Percentiles rank a stretch among this genome's conserved stretches.
phyloP scores from a whole-genome alignment of 768 basidiomycete species.

The Ramaria sp. region DNA sequence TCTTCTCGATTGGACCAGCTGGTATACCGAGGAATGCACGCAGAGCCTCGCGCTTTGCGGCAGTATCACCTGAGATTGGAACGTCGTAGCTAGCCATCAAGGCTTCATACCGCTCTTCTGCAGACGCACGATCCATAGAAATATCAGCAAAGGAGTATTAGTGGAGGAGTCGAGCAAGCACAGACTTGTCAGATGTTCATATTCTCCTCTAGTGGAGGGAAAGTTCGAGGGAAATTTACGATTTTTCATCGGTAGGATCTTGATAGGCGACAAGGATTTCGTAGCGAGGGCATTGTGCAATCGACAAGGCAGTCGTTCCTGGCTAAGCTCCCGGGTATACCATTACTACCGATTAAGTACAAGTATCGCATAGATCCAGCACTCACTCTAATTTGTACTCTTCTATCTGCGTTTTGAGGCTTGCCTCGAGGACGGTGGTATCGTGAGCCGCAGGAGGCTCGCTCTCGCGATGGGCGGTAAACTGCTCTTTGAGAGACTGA shows the following conservation, averaged over 20 bases:
- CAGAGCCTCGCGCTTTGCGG: slow-evolving; percentile 28
- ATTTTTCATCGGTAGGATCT: slow-evolving; percentile 20
- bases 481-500: slow-evolving; percentile 18
- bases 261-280: slow-evolving; percentile 22
- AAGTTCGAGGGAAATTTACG: slow-evolving; percentile 28
- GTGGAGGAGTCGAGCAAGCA: background rate
- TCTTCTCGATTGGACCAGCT: slow-evolving; percentile 1
- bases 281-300: slow-evolving; percentile 26
- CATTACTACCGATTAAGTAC: background rate
- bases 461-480: slow-evolving; percentile 9
- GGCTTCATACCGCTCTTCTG: slow-evolving; percentile 33
- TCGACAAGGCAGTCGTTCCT: slow-evolving; percentile 26
- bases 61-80: slow-evolving; percentile 29
- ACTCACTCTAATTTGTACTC: slow-evolving; percentile 26
- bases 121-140: background rate
- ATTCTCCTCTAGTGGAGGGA: slow-evolving; percentile 30
- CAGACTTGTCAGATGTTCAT: slow-evolving; percentile 36
- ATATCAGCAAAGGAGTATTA: background rate
- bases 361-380: background rate
- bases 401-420: slow-evolving; percentile 22
- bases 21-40: slow-evolving; percentile 28
- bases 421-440: slow-evolving; percentile 20
- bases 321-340: slow-evolving; percentile 16
- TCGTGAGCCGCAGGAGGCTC: slow-evolving; percentile 1
- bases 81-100: slow-evolving; percentile 25